Base-by-base conservation (phyloP, 2,329 filamentous ascomycete genomes). In the Eutypa lata region DNA sequence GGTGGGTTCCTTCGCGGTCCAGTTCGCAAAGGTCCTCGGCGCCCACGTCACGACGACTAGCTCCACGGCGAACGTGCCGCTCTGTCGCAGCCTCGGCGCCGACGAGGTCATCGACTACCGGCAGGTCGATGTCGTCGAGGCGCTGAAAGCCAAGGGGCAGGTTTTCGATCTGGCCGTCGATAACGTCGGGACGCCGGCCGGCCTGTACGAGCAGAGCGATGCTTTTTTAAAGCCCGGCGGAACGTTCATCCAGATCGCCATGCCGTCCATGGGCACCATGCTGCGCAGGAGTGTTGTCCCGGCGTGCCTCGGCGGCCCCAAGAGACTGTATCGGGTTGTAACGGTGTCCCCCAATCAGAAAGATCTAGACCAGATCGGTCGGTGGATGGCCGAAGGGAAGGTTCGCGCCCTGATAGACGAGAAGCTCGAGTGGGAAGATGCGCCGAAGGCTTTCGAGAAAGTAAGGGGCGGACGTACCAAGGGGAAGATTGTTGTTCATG, bases 61-160 rank as follows among this genome's bases (percentile, higher is more conserved):
- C 61, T 87, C 83, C 10, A 74, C 71, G 0, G 65, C 65, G 6
- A 89, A 88, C 63, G 71, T 77, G 0, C 76, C 80, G 44, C 65
- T 88, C 2, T 84, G 81, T 62, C 76, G 76, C 54, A 68, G 69
- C 2, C 67, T 89, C 1, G 86, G 86, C 1, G 86, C 86, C 7
- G 83, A 88, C 58, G 79, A 83, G 53, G 77, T 87, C 28, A 73
- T 87, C 46, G 81, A 87, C 60, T 87, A 88, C 64, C 78, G 75
- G 18, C 67, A 69, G 0, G 64, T 69, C 28, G 69, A 85, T 62
- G 66, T 86, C 2, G 61, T 75, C 4, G 68, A 71, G 22, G 65
- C 63, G 3, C 66, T 87, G 8, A 74, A 73, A 54, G 65, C 69
- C 7, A 74, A 73, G 54, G 79, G 79, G 0, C 70, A 69, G 7